Evolutionary conservation across 2,329 filamentous ascomycete species (phyloP).

Genomic region (Ceratocystis eucalypticola): DNA sequence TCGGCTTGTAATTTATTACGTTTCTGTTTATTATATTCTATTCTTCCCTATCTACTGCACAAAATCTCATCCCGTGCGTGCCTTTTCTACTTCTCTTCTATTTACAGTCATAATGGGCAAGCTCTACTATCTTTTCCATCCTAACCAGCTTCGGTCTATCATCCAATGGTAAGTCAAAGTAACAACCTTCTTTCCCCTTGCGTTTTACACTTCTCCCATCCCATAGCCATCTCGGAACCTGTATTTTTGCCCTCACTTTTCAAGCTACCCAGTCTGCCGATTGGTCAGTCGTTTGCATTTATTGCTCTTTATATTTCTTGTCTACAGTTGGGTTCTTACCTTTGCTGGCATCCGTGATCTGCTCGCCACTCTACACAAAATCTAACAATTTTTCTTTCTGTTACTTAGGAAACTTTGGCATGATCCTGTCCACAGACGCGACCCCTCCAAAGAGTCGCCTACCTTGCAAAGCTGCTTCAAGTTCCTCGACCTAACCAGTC

Average conservation of each 20-base stretch:
- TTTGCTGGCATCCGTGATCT: constrained; percentile 6
- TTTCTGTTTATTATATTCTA: background rate
- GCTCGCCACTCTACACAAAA: constrained; percentile 1
- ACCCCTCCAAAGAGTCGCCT: constrained; percentile 58
- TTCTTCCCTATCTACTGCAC: background rate
- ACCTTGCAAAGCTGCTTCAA: constrained; percentile 73
- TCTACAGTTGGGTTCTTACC: background rate
- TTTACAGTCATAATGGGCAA: constrained; percentile 39
- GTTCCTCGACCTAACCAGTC: constrained; percentile 74
- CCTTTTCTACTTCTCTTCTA: background rate
- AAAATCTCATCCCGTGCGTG: constrained; percentile 1
- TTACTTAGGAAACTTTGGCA: constrained; percentile 84
- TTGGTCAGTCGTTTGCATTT: background rate
- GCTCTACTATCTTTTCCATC: constrained; percentile 62
- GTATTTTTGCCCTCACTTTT: constrained; percentile 20
- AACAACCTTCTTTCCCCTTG: background rate
- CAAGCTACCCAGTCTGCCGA: background rate
- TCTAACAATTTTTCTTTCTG: constrained; percentile 9
- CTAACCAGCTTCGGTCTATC: constrained; percentile 64
- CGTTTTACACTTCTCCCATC: constrained; percentile 19
- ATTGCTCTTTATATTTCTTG: background rate
- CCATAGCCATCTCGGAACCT: background rate
- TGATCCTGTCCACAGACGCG: constrained; percentile 76
- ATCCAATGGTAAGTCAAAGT: constrained; percentile 61
- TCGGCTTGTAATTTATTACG: background rate